Conservation (phyloP, 441 rosid genomes). For the Pelargonium cotyledonis region DNA sequence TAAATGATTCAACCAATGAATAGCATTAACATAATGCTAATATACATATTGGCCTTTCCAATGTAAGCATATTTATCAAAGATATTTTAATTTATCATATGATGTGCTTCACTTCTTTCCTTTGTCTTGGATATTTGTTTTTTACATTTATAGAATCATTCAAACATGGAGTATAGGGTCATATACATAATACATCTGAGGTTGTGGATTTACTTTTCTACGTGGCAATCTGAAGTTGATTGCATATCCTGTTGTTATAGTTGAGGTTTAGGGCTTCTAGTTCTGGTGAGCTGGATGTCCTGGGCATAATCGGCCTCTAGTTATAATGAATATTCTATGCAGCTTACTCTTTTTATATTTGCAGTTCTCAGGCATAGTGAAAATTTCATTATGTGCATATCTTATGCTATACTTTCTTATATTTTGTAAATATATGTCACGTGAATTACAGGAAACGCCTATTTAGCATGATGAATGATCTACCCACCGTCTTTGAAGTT, state of each 20-base stretch:
- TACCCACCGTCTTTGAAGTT: conserved; percentile 78
- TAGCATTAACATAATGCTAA: too few relatives aligned
- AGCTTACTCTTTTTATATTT: too few relatives aligned
- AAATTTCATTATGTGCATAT: background rate
- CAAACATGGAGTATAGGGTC: background rate
- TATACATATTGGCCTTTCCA: too few relatives aligned
- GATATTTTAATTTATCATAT: too few relatives aligned
- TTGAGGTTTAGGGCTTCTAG: background rate
- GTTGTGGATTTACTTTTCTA: background rate
- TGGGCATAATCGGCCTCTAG: too few relatives aligned
- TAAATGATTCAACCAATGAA: too few relatives aligned
- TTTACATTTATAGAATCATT: background rate
- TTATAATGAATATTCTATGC: too few relatives aligned
- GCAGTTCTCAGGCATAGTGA: background rate
- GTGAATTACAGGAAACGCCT: conserved; percentile 68
- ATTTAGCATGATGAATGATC: conserved; percentile 81
- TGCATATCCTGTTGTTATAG: background rate
- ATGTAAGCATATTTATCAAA: too few relatives aligned
- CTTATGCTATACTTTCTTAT: conserved; percentile 16
- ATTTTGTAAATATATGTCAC: conserved; percentile 1
- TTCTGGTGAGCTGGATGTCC: too few relatives aligned
- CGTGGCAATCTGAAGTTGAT: background rate
- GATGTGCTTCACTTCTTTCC: too few relatives aligned
- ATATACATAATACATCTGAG: background rate
- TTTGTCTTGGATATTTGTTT: background rate